These are phyloP conservation scores for Rhytidiadelphus loreus DNA, from an alignment of 225 moss, liverwort and hornwort species.

Conservation along the genomic window DNA sequence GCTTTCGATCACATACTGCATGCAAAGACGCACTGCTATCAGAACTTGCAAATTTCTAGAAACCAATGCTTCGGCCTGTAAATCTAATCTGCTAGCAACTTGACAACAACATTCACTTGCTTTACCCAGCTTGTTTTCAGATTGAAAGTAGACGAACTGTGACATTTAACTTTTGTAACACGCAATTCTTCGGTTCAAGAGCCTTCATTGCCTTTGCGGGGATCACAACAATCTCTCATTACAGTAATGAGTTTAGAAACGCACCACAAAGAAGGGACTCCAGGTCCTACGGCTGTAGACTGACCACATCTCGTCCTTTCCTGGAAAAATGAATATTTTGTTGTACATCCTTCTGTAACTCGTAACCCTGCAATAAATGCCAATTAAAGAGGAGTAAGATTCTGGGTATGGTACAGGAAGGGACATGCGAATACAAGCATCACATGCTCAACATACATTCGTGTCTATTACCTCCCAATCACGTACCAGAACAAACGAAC, in stretches of 20 bases:
- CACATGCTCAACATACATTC: neutral
- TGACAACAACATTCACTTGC: neutral
- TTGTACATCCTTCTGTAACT: conserved; percentile 32
- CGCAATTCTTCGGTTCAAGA: neutral
- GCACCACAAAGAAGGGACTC: conserved; percentile 78
- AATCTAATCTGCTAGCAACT: neutral
- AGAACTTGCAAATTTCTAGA: neutral
- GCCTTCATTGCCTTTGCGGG: neutral
- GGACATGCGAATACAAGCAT: neutral
- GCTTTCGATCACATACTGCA: conserved; percentile 61
- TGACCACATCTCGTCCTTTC: conserved; percentile 82
- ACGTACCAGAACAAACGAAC: neutral
- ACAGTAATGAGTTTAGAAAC: neutral
- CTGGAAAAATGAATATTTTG: conserved; percentile 60
- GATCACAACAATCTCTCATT: neutral
- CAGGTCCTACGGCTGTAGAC: conserved; percentile 41
- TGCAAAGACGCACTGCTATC: neutral
- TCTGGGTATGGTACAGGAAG: neutral
- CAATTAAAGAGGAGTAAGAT: neutral
- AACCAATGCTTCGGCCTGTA: neutral
- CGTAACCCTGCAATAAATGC: conserved; percentile 39
- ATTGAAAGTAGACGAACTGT: neutral
- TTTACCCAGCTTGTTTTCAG: neutral
- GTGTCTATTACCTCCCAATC: neutral
- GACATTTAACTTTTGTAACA: neutral